These are phyloP conservation scores for Setomelanomma holmii DNA, from an alignment of 2,329 filamentous ascomycete species.

Conservation along the genomic window DNA sequence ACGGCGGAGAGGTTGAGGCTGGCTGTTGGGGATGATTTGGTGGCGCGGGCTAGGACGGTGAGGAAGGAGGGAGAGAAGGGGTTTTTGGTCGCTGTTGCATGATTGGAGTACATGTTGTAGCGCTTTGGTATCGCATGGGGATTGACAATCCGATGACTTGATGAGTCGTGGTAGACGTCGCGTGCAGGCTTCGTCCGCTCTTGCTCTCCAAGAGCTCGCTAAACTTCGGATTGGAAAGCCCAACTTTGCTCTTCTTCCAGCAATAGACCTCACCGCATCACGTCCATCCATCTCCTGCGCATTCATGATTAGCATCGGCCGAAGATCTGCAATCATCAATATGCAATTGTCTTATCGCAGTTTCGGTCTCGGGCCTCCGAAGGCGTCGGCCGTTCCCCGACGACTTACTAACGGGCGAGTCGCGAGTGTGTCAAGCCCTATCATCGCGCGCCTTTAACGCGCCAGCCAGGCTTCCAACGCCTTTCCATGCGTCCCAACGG, in stretches of 20 bases:
- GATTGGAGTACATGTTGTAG: background rate
- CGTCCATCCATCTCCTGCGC: too few species aligned
- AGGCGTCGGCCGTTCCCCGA: background rate
- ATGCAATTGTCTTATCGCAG: background rate
- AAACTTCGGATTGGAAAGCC: too few species aligned
- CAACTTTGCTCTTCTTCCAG: too few species aligned
- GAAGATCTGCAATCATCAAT: background rate
- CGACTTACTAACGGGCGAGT: conserved; percentile 14
- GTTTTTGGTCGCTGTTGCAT: conserved; percentile 41
- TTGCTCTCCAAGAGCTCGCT: too few species aligned
- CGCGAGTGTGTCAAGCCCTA: conserved; percentile 18
- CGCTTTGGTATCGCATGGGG: background rate
- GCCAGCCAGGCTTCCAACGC: background rate
- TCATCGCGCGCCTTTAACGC: background rate
- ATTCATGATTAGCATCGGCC: background rate
- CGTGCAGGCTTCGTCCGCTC: too few species aligned
- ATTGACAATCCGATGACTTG: too few species aligned
- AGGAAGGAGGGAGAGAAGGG: conserved; percentile 71
- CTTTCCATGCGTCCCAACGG: background rate
- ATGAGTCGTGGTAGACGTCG: too few species aligned
- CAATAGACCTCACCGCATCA: too few species aligned
- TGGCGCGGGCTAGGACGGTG: conserved; percentile 71
- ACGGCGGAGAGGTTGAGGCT: conserved; percentile 82
- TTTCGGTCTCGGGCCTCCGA: background rate
- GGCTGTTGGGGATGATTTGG: conserved; percentile 79